Evolutionary conservation across 257 asterid species (phyloP).

Genomic region (Forsythia suspensa): DNA sequence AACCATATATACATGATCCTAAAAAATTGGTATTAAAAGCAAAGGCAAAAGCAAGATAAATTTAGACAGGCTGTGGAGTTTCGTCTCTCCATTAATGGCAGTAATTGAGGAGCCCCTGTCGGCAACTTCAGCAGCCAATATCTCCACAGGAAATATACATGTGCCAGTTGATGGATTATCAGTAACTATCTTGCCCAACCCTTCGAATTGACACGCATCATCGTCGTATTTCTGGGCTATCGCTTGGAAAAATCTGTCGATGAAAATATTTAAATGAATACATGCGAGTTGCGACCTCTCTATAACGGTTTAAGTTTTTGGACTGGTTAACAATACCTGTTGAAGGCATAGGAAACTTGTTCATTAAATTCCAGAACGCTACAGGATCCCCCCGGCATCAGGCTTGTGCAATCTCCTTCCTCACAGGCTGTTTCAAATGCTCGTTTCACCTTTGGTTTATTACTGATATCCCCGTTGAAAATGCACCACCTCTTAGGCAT

Average conservation of each 20-base stretch:
- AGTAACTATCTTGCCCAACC: constrained; percentile 22
- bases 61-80: too few species aligned
- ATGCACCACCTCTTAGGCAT: constrained; percentile 51
- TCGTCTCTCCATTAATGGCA: neutral
- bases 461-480: constrained; percentile 10
- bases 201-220: constrained; percentile 15
- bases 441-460: neutral
- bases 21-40: too few species aligned
- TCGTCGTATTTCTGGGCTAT: neutral
- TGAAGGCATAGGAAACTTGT: constrained; percentile 39
- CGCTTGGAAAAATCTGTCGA: neutral
- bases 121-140: constrained; percentile 21
- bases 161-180: constrained; percentile 26
- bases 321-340: constrained; percentile 31
- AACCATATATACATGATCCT: neutral
- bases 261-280: neutral
- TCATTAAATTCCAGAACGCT: neutral
- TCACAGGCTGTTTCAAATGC: neutral
- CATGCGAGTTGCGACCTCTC: neutral
- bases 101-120: neutral
- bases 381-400: constrained; percentile 30
- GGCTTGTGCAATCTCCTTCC: constrained; percentile 34
- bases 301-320: neutral
- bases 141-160: constrained; percentile 47
- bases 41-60: too few species aligned